Conservation (phyloP, 2,329 filamentous ascomycete genomes). For the Elsinoe fawcettii region DNA sequence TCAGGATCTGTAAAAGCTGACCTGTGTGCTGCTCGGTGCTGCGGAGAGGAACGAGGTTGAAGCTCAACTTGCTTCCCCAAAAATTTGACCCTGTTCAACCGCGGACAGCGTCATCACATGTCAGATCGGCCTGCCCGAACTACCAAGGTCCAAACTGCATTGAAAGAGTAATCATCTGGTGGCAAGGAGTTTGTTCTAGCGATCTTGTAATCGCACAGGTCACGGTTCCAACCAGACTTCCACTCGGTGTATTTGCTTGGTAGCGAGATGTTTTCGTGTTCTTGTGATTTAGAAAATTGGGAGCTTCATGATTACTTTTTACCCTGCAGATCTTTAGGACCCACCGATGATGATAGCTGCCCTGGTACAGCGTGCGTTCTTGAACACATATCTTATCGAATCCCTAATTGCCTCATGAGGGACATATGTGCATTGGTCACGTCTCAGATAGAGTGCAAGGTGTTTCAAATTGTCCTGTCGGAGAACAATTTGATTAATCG, state of each 20-base stretch:
- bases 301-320: too few species aligned
- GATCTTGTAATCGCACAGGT: too few species aligned
- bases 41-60: neutral
- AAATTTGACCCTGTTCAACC: conserved; percentile 3
- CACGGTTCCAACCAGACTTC: too few species aligned
- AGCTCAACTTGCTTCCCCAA: conserved; percentile 14
- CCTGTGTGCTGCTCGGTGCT: neutral
- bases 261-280: neutral
- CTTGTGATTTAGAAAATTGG: neutral
- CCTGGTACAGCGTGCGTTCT: neutral
- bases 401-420: neutral
- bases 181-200: too few species aligned
- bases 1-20: neutral
- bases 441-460: neutral
- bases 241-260: too few species aligned
- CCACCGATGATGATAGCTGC: neutral
- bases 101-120: conserved; percentile 4
- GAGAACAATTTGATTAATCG: conserved; percentile 9
- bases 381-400: too few species aligned
- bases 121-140: neutral
- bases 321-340: conserved; percentile 5
- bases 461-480: neutral
- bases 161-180: neutral
- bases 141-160: neutral
- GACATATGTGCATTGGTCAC: neutral